Percentiles rank a stretch among this genome's conserved stretches.
Evolutionary conservation across 306 rosid genomes (phyloP).

Genomic region (Echinosophora koreensis): DNA sequence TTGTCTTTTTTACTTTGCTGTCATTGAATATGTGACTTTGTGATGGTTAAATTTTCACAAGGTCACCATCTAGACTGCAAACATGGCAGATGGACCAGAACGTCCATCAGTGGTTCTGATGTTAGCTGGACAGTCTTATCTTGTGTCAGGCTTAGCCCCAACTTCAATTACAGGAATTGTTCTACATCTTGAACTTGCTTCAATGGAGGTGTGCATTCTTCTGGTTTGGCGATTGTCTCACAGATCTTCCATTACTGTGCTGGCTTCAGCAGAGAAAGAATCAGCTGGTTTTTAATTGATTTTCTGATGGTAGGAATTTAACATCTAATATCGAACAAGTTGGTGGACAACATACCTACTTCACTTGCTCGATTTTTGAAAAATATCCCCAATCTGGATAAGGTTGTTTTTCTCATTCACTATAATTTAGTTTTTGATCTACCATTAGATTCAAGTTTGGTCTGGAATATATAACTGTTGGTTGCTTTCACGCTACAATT

Average conservation of each 20-base stretch:
- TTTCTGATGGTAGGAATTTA: constrained; percentile 87
- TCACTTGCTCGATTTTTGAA: constrained; percentile 93
- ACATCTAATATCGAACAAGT: constrained; percentile 79
- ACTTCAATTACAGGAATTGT: constrained; percentile 46
- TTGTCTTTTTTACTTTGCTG: neutral
- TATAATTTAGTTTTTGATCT: constrained; percentile 29
- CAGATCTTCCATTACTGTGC: constrained; percentile 52
- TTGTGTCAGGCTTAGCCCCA: constrained; percentile 72
- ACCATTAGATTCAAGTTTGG: constrained; percentile 43
- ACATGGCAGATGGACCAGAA: constrained; percentile 73
- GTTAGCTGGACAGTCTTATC: constrained; percentile 71
- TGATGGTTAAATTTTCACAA: constrained; percentile 46
- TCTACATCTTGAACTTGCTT: constrained; percentile 40
- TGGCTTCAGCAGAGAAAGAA: constrained; percentile 82
- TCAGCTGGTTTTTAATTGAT: constrained; percentile 60
- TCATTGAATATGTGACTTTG: neutral
- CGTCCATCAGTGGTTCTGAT: constrained; percentile 79
- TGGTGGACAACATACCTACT: constrained; percentile 85
- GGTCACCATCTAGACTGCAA: constrained; percentile 60
- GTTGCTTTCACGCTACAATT: constrained; percentile 79
- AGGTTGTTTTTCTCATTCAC: constrained; percentile 65
- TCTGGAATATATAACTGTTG: constrained; percentile 38
- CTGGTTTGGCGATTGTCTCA: constrained; percentile 58
- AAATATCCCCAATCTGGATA: constrained; percentile 83
- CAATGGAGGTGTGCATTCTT: constrained; percentile 58